Evolutionary conservation across 2,329 filamentous ascomycete genomes (phyloP), one percentile per base, ranked within the genome.

Genomic region (Bipolaris cookei): DNA sequence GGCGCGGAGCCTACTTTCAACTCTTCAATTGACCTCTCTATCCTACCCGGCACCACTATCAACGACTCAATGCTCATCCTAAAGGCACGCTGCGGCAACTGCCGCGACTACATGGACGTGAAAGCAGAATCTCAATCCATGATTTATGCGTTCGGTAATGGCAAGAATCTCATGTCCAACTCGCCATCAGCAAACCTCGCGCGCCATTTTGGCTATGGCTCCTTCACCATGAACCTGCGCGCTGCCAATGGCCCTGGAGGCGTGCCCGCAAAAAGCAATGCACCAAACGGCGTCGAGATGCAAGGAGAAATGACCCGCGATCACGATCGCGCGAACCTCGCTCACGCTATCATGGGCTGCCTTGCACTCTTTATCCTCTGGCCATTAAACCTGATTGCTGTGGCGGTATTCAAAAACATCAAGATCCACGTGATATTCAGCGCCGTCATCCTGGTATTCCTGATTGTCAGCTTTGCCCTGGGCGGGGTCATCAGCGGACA

Each of bases 351-450:
- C 16, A 30, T 74, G 13, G 70, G 72, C 0, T 72, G 71, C 39
- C n/a, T 76, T 6, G 72, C 72, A 2, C 34, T 76, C 2, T 74
- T 76, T 25, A 59, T 76, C 14, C 46, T 71, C 13, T 72, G 69
- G 68, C 68, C 69, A 13, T 25, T 76, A 11, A 74, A 73, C 38
- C 56, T 74, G 42, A 21, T 78, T 14, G 53, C 77, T 3, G 73
- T 79, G 0, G 74, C 76, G 2, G 74, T 79, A 10, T 62, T 79
- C 21, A 69, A 73, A 34, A 73, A 75, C 46, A 77, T 80, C 32
- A 72, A 72, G 46, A 68, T 78, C 14, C 81, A 83, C 64, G 73
- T 79, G 39, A 69, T 74, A 0, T 65, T 78, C 13, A 79, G 79
- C 39, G 64, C 73, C 0, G 39, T 79, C 0, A 74, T 78, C 4